A percentile compares a stretch with the other conserved stretches of the same genome.
Evolutionary conservation across 352 stramenopile genomes (phyloP).

Genomic region (Phytophthora vignae): DNA sequence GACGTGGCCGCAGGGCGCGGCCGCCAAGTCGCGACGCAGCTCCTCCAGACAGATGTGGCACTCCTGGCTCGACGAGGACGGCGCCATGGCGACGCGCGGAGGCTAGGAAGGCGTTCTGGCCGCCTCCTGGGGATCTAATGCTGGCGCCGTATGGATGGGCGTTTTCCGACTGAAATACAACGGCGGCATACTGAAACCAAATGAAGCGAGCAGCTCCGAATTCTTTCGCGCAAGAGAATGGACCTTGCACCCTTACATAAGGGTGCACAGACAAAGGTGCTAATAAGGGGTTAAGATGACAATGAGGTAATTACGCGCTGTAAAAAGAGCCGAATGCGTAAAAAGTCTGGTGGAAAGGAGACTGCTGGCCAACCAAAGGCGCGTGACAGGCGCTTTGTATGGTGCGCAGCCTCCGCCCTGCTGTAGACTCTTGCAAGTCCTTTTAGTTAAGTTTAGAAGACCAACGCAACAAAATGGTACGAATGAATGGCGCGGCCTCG

Average conservation of each 20-base stretch:
- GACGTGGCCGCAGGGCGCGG: conserved; percentile 76
- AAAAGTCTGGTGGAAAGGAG: conserved; percentile 20
- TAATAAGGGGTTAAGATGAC: neutral
- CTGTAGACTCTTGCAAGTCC: conserved; percentile 42
- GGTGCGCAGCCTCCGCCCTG: conserved; percentile 1
- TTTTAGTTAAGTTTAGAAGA: conserved; percentile 92
- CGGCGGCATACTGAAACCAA: neutral
- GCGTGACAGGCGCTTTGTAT: conserved; percentile 48
- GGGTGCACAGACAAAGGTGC: neutral
- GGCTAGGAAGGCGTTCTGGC: neutral
- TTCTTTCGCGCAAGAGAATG: neutral
- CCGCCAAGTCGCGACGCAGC: conserved; percentile 63
- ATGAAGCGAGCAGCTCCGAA: neutral
- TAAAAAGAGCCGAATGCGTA: conserved; percentile 4
- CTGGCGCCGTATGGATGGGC: neutral
- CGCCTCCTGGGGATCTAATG: neutral
- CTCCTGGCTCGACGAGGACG: conserved; percentile 48
- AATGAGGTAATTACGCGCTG: conserved; percentile 31
- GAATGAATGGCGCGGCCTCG: conserved; percentile 5
- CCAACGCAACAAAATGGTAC: conserved; percentile 88
- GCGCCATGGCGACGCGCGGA: conserved; percentile 10
- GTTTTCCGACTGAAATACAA: conserved; percentile 6
- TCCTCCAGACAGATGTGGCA: conserved; percentile 89
- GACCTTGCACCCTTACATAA: neutral
- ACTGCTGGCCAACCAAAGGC: conserved; percentile 50